A percentile compares a stretch with the other conserved stretches of the same genome.
These are phyloP conservation scores for Spinacia oleracea DNA, from an alignment of 179 eudicot genomes.

Conservation along the genomic window DNA sequence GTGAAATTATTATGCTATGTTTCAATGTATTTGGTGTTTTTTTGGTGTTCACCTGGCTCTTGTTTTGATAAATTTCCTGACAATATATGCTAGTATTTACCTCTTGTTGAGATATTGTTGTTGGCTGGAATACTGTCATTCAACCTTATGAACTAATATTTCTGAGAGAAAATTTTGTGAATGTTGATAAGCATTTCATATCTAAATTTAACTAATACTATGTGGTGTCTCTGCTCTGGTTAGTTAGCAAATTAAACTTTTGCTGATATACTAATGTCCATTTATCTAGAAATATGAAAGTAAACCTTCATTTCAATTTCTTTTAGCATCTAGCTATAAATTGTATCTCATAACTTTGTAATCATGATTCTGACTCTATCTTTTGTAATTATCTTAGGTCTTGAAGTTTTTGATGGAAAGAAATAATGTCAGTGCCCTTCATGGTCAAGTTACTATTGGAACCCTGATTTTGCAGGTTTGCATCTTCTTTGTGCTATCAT, in stretches of 20 bases:
- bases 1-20: background rate
- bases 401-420: slow-evolving; percentile 91
- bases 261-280: background rate
- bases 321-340: background rate
- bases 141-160: background rate
- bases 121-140: background rate
- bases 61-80: background rate
- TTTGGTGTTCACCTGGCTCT: background rate
- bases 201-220: background rate
- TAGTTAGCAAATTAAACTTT: background rate
- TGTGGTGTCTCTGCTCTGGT: background rate
- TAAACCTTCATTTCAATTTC: background rate
- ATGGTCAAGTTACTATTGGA: slow-evolving; percentile 90
- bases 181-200: background rate
- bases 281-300: background rate
- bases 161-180: background rate
- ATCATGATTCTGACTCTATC: slow-evolving; percentile 17
- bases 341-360: background rate
- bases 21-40: slow-evolving; percentile 3
- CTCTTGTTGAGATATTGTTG: background rate
- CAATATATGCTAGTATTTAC: background rate
- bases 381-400: slow-evolving; percentile 40
- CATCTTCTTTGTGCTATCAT: slow-evolving; percentile 8
- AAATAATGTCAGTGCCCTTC: slow-evolving; percentile 65
- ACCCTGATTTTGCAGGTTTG: slow-evolving; percentile 84